Conservation (phyloP, 176 grass and related monocot species). For the Triticum turgidum region DNA sequence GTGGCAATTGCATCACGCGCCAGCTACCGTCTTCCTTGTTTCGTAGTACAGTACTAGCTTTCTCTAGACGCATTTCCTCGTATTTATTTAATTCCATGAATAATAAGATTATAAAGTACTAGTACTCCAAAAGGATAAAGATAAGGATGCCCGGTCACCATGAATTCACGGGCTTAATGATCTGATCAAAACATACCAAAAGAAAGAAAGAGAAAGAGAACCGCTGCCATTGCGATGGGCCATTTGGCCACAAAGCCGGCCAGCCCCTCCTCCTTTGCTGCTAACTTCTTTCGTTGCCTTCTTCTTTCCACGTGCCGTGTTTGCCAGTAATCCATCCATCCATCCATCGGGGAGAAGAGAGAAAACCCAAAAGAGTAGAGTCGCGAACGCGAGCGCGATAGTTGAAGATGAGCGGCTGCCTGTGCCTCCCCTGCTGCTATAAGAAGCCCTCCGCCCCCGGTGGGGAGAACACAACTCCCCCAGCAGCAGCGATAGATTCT, state of each 20-base stretch:
- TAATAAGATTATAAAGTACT: neutral
- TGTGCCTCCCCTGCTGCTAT: constrained; percentile 39
- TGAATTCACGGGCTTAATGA: neutral
- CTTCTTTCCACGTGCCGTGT: constrained; percentile 14
- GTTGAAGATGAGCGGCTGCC: constrained; percentile 34
- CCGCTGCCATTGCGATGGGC: constrained; percentile 8
- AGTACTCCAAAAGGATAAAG: neutral
- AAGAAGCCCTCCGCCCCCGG: constrained; percentile 10
- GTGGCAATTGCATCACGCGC: neutral
- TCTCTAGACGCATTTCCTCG: neutral
- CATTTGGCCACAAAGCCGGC: constrained; percentile 7
- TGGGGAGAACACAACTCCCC: neutral
- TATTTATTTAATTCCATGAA: neutral
- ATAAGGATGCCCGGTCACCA: neutral
- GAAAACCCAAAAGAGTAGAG: neutral
- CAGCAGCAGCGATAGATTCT: constrained; percentile 8
- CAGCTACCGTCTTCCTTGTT: neutral
- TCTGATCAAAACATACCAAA: neutral
- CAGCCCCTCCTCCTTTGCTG: neutral
- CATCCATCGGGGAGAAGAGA: neutral
- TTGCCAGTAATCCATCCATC: constrained; percentile 17
- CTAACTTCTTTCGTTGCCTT: neutral
- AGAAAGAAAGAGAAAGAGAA: neutral
- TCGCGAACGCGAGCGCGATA: neutral
- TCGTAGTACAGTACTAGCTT: neutral